Evolutionary conservation across 495 filamentous ascomycete species (phyloP), one percentile per base, ranked within the genome.

Genomic region (Recurvomyces mirabilis): DNA sequence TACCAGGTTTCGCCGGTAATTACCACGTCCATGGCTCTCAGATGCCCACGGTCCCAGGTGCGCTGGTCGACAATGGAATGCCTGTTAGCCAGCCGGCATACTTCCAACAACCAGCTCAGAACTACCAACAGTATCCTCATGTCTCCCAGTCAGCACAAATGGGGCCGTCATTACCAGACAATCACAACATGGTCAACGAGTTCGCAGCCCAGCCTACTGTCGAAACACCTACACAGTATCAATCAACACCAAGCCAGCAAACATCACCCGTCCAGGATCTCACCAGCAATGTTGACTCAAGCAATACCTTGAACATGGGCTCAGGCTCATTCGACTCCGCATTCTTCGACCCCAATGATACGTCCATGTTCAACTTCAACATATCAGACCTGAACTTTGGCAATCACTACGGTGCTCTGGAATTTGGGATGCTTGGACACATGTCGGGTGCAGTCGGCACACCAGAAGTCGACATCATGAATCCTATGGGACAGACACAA

Each of bases 361-460:
- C 88, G 6, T 82, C 84, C 0, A 62, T 93, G 34, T 94, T 87
- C 68, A 93, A 93, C 58, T 94, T 94, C 58, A 86, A 95, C 59
- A 71, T 94, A 2, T 85, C 91, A 25, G 86, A 86, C 38, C 71
- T 94, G 54, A 94, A 94, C 60, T 98, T 96, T 57, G 87, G 85
- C 36, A 95, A 89, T 56, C 84, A 89, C 24, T 98, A 94, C 54
- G 88, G 86, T 46, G 87, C 86, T 23, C 62, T 93, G 46, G 91
- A 98, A 60, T 94, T 95, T 56, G 79, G 84, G 17, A 93, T 94
- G 76, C 76, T 98, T 4, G 84, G 84, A 15, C 87, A 94, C 56
- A 89, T 98, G 82, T 83, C 84, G 22, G 85, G 84, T 1, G 84
- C 83, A 2, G 82, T 76, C 15, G 85, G 88, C 41, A 85, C 83